Percentiles rank a stretch among this genome's conserved stretches.
Conservation (phyloP, 2,329 filamentous ascomycete species). For the Penicillium freii region DNA sequence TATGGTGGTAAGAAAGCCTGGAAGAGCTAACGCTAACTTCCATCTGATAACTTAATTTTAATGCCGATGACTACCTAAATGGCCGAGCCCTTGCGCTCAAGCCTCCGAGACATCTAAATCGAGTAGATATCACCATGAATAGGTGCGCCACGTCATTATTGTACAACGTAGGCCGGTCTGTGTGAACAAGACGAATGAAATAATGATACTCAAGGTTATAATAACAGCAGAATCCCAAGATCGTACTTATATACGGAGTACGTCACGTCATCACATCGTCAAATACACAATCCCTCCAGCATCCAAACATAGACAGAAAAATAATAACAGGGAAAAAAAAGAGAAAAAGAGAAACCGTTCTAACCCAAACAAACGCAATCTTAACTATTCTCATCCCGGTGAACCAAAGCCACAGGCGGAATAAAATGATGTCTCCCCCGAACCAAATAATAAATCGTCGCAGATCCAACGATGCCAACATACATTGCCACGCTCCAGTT, state of each 20-base stretch:
- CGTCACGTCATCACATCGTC: slow-evolving; percentile 13
- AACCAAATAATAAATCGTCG: slow-evolving; percentile 44
- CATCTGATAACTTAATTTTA: slow-evolving; percentile 20
- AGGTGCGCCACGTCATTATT: slow-evolving; percentile 7
- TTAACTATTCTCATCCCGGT: slow-evolving; percentile 23
- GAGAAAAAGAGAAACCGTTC: no score
- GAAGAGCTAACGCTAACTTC: background rate
- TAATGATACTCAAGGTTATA: background rate
- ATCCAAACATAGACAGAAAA: background rate
- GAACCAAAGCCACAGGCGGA: slow-evolving; percentile 39
- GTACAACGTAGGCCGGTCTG: background rate
- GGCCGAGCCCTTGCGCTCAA: background rate
- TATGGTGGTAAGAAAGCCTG: background rate
- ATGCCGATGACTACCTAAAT: background rate
- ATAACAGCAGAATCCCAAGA: background rate
- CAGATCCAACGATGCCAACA: slow-evolving; percentile 44
- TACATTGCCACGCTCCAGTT: slow-evolving; percentile 52
- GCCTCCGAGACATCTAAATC: background rate
- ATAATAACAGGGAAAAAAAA: background rate
- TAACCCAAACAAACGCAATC: background rate
- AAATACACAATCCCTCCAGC: background rate
- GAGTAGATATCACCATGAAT: background rate
- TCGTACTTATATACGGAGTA: slow-evolving; percentile 4
- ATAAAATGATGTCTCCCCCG: slow-evolving; percentile 44
- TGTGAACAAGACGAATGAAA: background rate